Percentiles rank a stretch among this genome's conserved stretches.
Conservation (phyloP, 2,329 filamentous ascomycete genomes). For the Bipolaris oryzae region DNA sequence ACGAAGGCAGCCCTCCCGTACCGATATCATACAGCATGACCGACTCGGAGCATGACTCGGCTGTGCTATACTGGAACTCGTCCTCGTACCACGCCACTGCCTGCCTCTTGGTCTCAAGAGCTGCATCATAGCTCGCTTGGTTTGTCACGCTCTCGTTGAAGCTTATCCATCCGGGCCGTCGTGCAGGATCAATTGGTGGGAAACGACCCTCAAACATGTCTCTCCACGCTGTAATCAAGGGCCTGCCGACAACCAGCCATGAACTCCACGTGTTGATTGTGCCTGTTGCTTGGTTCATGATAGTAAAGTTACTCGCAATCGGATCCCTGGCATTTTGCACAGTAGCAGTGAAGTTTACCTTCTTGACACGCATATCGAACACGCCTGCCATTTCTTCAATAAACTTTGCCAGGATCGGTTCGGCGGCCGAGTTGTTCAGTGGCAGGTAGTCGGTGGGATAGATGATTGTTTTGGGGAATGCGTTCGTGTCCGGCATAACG, state of each 20-base stretch:
- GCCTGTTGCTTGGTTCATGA: constrained; percentile 33
- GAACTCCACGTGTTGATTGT: constrained; percentile 45
- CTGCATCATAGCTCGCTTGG: constrained; percentile 24
- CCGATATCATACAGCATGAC: constrained; percentile 53
- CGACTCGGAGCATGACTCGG: constrained; percentile 50
- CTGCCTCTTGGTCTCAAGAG: constrained; percentile 37
- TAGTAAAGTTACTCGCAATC: constrained; percentile 40
- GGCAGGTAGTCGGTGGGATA: constrained; percentile 53
- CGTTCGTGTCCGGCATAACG: constrained; percentile 40
- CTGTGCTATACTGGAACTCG: constrained; percentile 45
- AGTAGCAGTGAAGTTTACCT: constrained; percentile 48
- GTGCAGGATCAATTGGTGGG: constrained; percentile 49
- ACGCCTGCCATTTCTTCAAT: constrained; percentile 44
- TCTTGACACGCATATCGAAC: constrained; percentile 48
- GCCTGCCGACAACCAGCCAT: constrained; percentile 42
- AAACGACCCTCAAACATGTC: constrained; percentile 47
- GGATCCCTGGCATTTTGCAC: constrained; percentile 35
- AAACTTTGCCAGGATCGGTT: constrained; percentile 48
- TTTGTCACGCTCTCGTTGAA: constrained; percentile 35
- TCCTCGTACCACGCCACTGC: constrained; percentile 50
- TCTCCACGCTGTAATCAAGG: constrained; percentile 43
- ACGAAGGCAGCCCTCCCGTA: constrained; percentile 51
- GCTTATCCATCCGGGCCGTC: constrained; percentile 35
- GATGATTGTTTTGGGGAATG: constrained; percentile 49
- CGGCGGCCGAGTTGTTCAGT: constrained; percentile 48